Evolutionary conservation across 2,329 filamentous ascomycete genomes (phyloP).

Genomic region (Colletotrichum neosansevieriae): DNA sequence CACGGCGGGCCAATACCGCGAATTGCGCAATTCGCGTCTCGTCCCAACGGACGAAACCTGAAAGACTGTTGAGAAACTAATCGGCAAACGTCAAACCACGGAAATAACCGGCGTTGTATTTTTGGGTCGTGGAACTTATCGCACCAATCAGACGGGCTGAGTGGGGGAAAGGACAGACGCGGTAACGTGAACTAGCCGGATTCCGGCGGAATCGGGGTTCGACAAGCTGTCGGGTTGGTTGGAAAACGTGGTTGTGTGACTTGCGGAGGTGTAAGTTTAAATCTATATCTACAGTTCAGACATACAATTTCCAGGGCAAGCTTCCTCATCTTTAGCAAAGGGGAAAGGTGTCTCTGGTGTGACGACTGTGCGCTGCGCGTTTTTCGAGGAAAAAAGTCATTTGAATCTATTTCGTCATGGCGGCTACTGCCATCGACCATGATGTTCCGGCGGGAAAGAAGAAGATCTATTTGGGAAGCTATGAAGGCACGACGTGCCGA

Average conservation of each 20-base stretch:
- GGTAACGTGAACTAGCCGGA: constrained; percentile 35
- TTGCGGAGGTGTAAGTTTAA: not conserved
- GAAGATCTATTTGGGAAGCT: constrained; percentile 25
- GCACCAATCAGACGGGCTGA: not conserved
- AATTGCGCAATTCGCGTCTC: too few species aligned
- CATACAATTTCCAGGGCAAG: too few species aligned
- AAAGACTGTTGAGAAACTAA: too few species aligned
- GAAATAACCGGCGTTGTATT: constrained; percentile 3
- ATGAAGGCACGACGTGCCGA: constrained; percentile 32
- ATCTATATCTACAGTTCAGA: not conserved
- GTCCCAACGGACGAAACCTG: too few species aligned
- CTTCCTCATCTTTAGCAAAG: too few species aligned
- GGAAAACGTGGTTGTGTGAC: constrained; percentile 17
- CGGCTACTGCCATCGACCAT: not conserved
- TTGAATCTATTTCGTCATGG: not conserved
- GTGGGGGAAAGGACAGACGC: not conserved
- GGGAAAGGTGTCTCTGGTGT: too few species aligned
- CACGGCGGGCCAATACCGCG: not conserved
- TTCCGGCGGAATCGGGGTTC: constrained; percentile 13
- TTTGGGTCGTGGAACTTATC: not conserved
- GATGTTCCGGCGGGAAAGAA: constrained; percentile 22
- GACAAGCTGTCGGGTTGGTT: too few species aligned
- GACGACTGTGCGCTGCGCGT: too few species aligned
- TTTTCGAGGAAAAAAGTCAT: too few species aligned
- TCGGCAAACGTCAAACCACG: not conserved